phyloP scores from a whole-genome alignment of 306 rosid species.

The Abrus pulchellus region DNA sequence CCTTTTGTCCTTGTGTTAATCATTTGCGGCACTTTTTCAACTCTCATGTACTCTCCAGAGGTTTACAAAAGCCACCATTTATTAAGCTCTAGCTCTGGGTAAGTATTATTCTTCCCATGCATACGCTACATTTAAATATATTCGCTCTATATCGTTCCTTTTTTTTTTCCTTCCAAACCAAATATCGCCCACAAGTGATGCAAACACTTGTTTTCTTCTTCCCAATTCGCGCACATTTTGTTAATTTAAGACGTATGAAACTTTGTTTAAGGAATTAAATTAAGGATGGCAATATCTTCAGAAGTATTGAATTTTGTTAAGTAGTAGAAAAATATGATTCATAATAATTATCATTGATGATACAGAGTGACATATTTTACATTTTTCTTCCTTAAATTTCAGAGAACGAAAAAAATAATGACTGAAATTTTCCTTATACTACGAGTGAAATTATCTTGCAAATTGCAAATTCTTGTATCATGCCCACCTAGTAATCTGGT shows the following conservation, averaged over 20 bases:
- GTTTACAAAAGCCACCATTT: slow-evolving; percentile 63
- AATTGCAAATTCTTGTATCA: background rate
- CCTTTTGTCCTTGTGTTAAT: slow-evolving; percentile 58
- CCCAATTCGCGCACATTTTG: background rate
- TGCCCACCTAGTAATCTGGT: background rate
- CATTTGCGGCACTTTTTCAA: slow-evolving; percentile 69
- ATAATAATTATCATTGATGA: background rate
- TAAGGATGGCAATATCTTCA: no score
- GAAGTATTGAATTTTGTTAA: background rate
- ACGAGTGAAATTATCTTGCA: background rate
- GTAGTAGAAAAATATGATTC: background rate
- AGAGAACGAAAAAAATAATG: background rate
- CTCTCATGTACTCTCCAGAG: slow-evolving; percentile 76
- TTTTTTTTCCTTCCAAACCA: background rate
- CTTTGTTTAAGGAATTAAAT: background rate
- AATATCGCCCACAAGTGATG: background rate
- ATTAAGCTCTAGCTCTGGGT: slow-evolving; percentile 68
- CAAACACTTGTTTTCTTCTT: no score
- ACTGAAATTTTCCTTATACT: background rate
- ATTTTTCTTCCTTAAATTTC: background rate
- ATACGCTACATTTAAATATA: background rate
- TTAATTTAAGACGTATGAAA: background rate
- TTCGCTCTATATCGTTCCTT: background rate
- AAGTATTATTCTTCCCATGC: background rate
- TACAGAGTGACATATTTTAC: background rate